Percentiles rank a stretch among this genome's conserved stretches.
These are phyloP conservation scores for Ophiostoma sp. DNA, from an alignment of 2,329 filamentous ascomycete genomes.

Conservation along the genomic window DNA sequence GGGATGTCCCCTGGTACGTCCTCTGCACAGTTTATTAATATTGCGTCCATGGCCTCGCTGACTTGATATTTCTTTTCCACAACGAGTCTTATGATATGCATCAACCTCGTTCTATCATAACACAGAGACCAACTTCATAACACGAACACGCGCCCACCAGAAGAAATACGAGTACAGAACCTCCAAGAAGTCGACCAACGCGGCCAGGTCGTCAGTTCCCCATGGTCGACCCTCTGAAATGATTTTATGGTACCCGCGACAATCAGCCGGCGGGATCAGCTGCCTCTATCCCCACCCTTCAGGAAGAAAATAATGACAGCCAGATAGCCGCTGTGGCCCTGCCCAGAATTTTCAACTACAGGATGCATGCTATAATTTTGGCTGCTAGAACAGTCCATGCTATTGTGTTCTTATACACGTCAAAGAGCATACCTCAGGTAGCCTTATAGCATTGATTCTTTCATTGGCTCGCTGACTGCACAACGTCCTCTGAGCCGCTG, in stretches of 20 bases:
- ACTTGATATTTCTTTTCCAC: not conserved
- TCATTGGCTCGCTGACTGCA: not conserved
- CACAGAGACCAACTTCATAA: no score
- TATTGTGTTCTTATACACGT: not conserved
- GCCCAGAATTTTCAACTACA: not conserved
- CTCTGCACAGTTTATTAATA: not conserved
- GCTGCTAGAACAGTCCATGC: not conserved
- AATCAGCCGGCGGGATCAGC: constrained; percentile 18
- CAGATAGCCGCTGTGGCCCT: not conserved
- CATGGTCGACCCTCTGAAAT: not conserved
- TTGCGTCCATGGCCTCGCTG: not conserved
- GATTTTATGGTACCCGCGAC: not conserved
- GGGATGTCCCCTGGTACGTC: not conserved
- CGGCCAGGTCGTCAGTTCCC: not conserved
- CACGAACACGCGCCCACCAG: not conserved
- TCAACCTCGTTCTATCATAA: not conserved
- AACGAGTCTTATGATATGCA: not conserved
- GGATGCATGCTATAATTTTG: not conserved
- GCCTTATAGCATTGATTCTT: not conserved
- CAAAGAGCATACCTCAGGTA: not conserved
- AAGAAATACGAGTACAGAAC: not conserved
- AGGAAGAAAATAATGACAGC: not conserved
- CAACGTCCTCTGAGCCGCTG: not conserved
- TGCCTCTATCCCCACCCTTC: not conserved
- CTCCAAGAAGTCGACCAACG: not conserved